These are phyloP conservation scores for Aspergillus funiculosus DNA, from an alignment of 495 filamentous ascomycete genomes.

Conservation along the genomic window DNA sequence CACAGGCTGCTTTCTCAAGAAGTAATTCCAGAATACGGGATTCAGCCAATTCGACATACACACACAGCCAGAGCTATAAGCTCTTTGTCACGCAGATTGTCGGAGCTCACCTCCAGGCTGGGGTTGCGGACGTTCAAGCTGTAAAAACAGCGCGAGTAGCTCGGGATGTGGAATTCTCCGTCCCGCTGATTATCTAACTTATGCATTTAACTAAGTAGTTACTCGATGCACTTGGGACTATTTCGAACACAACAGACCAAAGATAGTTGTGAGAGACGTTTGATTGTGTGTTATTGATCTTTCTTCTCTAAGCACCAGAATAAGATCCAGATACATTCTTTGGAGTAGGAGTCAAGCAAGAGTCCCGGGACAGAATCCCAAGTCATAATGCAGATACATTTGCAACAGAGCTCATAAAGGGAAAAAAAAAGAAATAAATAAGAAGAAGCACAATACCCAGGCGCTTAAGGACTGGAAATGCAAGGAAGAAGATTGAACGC, in stretches of 20 bases:
- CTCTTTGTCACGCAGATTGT: conserved; percentile 2
- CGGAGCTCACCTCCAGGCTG: no score
- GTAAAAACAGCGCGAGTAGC: conserved; percentile 18
- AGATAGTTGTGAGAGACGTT: background rate
- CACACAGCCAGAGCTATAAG: conserved; percentile 1
- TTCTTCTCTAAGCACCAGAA: no score
- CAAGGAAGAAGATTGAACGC: no score
- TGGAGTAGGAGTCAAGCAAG: no score
- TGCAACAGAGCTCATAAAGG: no score
- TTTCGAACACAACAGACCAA: background rate
- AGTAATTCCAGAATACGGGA: background rate
- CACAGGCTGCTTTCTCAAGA: background rate
- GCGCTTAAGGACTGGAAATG: no score
- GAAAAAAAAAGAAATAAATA: no score
- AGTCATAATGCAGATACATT: no score
- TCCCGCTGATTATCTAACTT: conserved; percentile 20
- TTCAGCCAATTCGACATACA: background rate
- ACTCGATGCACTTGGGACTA: background rate
- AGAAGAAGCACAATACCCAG: no score
- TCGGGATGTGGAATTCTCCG: conserved; percentile 17
- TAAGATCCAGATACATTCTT: no score
- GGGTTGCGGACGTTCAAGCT: conserved; percentile 11
- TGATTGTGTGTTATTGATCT: no score
- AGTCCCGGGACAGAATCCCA: no score
- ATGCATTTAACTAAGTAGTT: background rate